phyloP scores from a whole-genome alignment of 768 basidiomycete genomes.

The Trametes cingulata region DNA sequence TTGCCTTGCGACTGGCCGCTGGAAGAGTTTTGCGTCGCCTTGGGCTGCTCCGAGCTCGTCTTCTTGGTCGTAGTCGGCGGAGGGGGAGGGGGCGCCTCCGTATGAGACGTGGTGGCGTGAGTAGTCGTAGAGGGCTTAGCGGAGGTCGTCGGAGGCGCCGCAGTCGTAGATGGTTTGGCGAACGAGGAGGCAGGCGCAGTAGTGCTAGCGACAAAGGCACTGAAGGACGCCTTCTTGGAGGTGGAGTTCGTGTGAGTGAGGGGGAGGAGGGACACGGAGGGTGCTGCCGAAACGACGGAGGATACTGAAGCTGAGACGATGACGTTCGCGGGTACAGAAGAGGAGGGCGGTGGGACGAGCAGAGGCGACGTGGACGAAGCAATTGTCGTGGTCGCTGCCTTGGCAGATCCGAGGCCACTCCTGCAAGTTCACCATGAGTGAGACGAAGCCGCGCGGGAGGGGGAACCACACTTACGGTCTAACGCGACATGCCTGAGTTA shows the following conservation, averaged over 20 bases:
- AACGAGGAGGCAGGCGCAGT: conserved; percentile 14
- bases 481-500: conserved; percentile 45
- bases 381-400: conserved; percentile 15
- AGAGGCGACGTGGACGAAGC: conserved; percentile 24
- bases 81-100: conserved; percentile 7
- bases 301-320: conserved; percentile 3
- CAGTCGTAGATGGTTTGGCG: conserved; percentile 17
- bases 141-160: conserved; percentile 25
- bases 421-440: background rate
- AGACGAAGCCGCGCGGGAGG: background rate
- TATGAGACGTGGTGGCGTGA: conserved; percentile 20
- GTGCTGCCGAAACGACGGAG: conserved; percentile 9
- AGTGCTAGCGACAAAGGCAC: conserved; percentile 5
- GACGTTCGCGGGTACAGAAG: conserved; percentile 19
- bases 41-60: conserved; percentile 21
- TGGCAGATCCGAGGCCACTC: background rate
- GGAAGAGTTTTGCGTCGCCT: conserved; percentile 11
- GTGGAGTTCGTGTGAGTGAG: conserved; percentile 8
- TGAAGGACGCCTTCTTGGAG: conserved; percentile 1
- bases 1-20: background rate
- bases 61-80: conserved; percentile 1
- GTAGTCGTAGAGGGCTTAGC: conserved; percentile 23
- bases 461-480: conserved; percentile 2
- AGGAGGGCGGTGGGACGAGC: conserved; percentile 18
- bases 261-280: conserved; percentile 9